Conservation (phyloP, 208 protist species). For the Acanthamoeba royreba region DNA sequence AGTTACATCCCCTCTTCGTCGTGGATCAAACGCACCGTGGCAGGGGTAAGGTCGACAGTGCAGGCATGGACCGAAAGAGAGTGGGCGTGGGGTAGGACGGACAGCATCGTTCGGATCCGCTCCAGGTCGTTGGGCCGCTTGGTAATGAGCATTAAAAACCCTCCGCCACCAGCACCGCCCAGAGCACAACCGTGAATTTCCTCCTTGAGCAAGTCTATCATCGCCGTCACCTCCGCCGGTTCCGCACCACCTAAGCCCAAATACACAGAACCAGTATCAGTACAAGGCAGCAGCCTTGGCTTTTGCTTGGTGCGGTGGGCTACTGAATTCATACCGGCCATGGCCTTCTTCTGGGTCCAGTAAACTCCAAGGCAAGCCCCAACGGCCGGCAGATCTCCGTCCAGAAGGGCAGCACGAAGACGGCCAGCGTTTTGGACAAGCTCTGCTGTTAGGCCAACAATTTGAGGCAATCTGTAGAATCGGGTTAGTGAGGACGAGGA, state of each 20-base stretch:
- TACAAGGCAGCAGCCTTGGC: no score
- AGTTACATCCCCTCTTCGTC: no score
- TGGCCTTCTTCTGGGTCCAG: constrained; percentile 53
- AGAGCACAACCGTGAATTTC: neutral
- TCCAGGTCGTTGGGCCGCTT: neutral
- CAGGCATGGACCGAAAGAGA: neutral
- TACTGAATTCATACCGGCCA: no score
- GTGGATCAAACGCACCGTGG: neutral
- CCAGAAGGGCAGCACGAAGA: neutral
- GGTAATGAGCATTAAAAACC: neutral
- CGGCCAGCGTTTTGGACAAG: neutral
- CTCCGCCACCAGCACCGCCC: constrained; percentile 54
- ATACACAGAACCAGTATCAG: no score
- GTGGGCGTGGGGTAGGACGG: neutral
- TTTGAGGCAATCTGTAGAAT: neutral
- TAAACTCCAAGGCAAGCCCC: neutral
- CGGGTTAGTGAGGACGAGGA: neutral
- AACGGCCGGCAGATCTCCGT: neutral
- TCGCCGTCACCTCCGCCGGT: neutral
- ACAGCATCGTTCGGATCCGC: neutral
- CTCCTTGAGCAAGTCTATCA: neutral
- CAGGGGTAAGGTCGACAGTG: neutral
- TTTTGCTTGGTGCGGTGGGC: no score
- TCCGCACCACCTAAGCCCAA: neutral
- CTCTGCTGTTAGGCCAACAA: neutral